These are phyloP conservation scores for Mortierella sp. DNA, from an alignment of 371 early-diverging fungal genomes.

Conservation along the genomic window DNA sequence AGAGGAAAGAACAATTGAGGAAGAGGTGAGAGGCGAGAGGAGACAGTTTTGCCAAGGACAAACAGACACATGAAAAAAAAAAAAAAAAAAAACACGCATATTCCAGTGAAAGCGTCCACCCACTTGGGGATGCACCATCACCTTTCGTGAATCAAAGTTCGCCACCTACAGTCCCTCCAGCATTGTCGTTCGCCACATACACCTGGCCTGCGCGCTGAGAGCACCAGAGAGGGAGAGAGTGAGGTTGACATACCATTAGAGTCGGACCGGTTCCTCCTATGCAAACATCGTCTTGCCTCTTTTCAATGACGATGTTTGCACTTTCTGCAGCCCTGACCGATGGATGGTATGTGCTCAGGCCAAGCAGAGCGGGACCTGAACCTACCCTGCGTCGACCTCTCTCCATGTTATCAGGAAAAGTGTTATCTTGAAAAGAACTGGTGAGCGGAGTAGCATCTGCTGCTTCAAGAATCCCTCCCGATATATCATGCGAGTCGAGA, in stretches of 20 bases:
- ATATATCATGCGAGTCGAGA: too few relatives aligned
- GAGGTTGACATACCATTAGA: too few relatives aligned
- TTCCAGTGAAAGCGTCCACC: slow-evolving; percentile 67
- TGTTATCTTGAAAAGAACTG: slow-evolving; percentile 69
- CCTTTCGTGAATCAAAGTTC: slow-evolving; percentile 74
- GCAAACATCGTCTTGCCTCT: too few relatives aligned
- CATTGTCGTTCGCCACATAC: slow-evolving; percentile 66
- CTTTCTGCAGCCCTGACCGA: slow-evolving; percentile 62
- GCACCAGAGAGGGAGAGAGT: too few relatives aligned
- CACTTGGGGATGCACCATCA: slow-evolving; percentile 79
- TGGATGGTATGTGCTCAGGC: slow-evolving; percentile 78
- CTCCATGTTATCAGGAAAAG: too few relatives aligned
- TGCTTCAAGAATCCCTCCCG: too few relatives aligned
- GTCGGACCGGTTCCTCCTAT: too few relatives aligned
- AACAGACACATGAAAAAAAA: too few relatives aligned
- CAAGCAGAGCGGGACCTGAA: slow-evolving; percentile 68
- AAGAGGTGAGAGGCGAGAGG: too few relatives aligned
- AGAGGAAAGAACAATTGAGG: too few relatives aligned
- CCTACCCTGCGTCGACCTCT: slow-evolving; percentile 19
- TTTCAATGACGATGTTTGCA: slow-evolving; percentile 50
- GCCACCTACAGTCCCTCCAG: slow-evolving; percentile 72
- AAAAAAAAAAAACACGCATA: too few relatives aligned
- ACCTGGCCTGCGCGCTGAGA: slow-evolving; percentile 59
- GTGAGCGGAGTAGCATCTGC: slow-evolving; percentile 12
- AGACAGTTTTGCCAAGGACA: too few relatives aligned